Evolutionary conservation across 1,139 yeast genomes (phyloP), one percentile per base, ranked within the genome.

Genomic region (Meyerozyma carpophila): DNA sequence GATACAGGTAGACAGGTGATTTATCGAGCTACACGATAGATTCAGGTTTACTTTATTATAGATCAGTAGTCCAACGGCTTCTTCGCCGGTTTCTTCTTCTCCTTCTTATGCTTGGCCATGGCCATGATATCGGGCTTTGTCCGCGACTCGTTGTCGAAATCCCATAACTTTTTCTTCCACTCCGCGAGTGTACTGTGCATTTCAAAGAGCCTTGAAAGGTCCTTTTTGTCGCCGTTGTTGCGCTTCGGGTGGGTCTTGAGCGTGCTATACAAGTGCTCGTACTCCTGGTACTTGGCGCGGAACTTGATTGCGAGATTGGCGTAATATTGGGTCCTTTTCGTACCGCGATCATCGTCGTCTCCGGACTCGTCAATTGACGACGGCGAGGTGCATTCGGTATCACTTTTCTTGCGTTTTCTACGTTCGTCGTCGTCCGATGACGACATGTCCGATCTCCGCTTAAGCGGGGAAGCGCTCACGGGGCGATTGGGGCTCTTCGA

Each of bases 41-140:
- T 21, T 16, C 18, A 16, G 18, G 18, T 16, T 16, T 16, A 16
- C 18, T 16, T 21, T 21, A 21, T 21, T 21, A 21, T 21, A 8
- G 8, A 9, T 16, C 14, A 31, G 34, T 31, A 31, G 34, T 31
- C 34, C 34, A 31, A 13, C 21, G 20, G 20, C 34, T 31, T 31
- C 16, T 13, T 11, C 16, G 16, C 16, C 20, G 16, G 18, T 16
- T 13, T 13, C 34, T 31, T 13, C 34, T 31, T 31, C 34, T 34
- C 37, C 48, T 63, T 66, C 44, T 67, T 68, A 50, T 68, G 72
- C 51, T 66, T 66, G 16, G 66, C 56, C 41, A 68, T 56, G 37
- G 58, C 59, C 71, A 65, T 67, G 43, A 68, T 65, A 25, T 61
- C 56, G 37, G 58, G 53, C 43, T 66, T 67, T 48, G 58, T 55